Evolutionary conservation across 78 protist species (phyloP), one percentile per base, ranked within the genome.

Genomic region (Bigelowiella natans): DNA sequence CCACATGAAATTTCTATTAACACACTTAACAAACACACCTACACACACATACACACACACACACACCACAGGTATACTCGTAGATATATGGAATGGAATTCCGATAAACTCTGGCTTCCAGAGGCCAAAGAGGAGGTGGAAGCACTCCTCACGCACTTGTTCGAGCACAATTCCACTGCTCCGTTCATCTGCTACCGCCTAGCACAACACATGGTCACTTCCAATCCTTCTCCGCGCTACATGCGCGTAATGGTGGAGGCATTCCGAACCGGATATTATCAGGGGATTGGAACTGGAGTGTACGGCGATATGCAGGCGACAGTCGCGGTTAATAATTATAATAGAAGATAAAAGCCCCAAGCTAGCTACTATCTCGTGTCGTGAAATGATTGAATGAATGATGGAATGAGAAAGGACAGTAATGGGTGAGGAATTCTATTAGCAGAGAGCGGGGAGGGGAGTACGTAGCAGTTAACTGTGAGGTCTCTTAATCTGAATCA

Each of bases 211-310:
- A 0, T 87, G 64, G 34, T n/a, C 34, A 39, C 89, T 0, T 87
- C 89, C 34, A 87, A 87, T 37, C 89, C 89, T 2, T 87, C 89
- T 3, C 82, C 89, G 18, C 0, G 73, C 39, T 87, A 87, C 31
- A 1, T 87, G 34, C 2, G 31, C 0, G 0, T 0, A 28, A 0
- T 0, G 1, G 89, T 3, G 82, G 37, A 38, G 26, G 89, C 89
- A 31, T 87, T 87, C 63, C 1, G 1, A 3, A 39, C 89, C 39
- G 89, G 89, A 1, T 1, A 1, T 31, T 28, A 87, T 82, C 84
- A 3, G 0, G 63, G 89, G 39, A 1, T 3, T 1, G 38, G 64
- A 36, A 29, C 39, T 36, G 82, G 31, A 3, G 34, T 0, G 28
- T 87, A 87, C 31, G 89, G 89, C n/a, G 63, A 38, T 2, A 36